Evolutionary conservation across 768 basidiomycete species (phyloP).

Genomic region (Clavulina sp.): DNA sequence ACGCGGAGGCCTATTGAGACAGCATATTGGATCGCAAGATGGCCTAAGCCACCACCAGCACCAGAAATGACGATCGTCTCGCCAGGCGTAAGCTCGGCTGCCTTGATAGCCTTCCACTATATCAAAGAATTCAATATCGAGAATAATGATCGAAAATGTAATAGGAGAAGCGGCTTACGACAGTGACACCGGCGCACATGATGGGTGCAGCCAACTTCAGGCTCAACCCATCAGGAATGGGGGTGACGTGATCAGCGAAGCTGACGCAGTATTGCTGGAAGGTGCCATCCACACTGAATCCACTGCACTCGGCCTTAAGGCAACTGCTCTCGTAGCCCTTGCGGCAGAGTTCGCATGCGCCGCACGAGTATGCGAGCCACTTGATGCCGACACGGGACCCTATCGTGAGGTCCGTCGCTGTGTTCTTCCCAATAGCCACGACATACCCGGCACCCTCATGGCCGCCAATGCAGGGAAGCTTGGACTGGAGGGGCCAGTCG

Average conservation of each 20-base stretch:
- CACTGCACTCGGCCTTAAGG: conserved; percentile 37
- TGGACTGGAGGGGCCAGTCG: conserved; percentile 53
- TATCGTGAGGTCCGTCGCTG: conserved; percentile 44
- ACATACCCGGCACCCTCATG: conserved; percentile 60
- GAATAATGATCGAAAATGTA: too few relatives aligned
- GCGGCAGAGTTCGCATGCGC: conserved; percentile 58
- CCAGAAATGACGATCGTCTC: conserved; percentile 66
- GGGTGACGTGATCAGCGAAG: conserved; percentile 55
- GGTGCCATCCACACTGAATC: conserved; percentile 62
- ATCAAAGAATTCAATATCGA: not conserved
- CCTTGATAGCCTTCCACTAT: conserved; percentile 65
- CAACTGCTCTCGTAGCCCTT: conserved; percentile 66
- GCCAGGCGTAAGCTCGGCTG: conserved; percentile 42
- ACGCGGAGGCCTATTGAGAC: conserved; percentile 59
- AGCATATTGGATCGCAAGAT: conserved; percentile 74
- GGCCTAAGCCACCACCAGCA: conserved; percentile 37
- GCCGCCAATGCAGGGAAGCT: conserved; percentile 12
- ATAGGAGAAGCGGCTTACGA: conserved; percentile 14
- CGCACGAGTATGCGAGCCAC: conserved; percentile 33
- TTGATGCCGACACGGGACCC: conserved; percentile 77
- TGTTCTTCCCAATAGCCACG: conserved; percentile 60
- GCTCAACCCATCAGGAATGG: conserved; percentile 46
- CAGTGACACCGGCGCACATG: conserved; percentile 39
- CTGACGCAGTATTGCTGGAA: conserved; percentile 42
- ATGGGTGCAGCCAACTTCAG: conserved; percentile 48